phyloP scores from a whole-genome alignment of 768 basidiomycete species.

The Phaeotremella skinneri region DNA sequence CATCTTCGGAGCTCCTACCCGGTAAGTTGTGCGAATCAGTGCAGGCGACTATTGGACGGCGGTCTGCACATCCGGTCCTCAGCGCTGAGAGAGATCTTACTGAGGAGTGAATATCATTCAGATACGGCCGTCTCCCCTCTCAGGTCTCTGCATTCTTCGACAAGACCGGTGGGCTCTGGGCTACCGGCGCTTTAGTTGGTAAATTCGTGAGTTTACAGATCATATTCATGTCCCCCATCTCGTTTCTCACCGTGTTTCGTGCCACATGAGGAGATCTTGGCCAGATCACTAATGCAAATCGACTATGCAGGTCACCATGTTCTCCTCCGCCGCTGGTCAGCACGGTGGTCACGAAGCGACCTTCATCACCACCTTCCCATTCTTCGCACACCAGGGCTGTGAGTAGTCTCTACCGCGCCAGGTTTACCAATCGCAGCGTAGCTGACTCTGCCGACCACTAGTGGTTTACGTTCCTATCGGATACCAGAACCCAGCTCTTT shows the following conservation, averaged over 20 bases:
- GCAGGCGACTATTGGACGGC: too few relatives aligned
- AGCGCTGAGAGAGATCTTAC: not conserved
- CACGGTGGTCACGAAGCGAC: slow-evolving; percentile 73
- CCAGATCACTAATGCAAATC: not conserved
- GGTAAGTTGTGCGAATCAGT: slow-evolving; percentile 19
- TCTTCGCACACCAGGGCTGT: slow-evolving; percentile 62
- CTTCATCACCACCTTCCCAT: slow-evolving; percentile 58
- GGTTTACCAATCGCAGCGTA: slow-evolving; percentile 21
- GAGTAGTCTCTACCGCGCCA: slow-evolving; percentile 5
- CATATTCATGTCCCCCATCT: not conserved
- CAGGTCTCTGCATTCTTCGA: slow-evolving; percentile 59
- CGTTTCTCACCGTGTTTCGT: not conserved
- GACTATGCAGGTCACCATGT: slow-evolving; percentile 63
- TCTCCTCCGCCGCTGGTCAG: slow-evolving; percentile 67
- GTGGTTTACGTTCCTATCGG: slow-evolving; percentile 60
- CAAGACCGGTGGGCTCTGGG: slow-evolving; percentile 59
- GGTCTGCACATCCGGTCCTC: too few relatives aligned
- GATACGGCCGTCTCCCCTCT: slow-evolving; percentile 53
- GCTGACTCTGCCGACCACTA: slow-evolving; percentile 4
- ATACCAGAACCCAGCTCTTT: slow-evolving; percentile 51
- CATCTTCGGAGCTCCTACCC: slow-evolving; percentile 61
- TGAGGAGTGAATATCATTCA: slow-evolving; percentile 27
- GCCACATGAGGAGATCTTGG: not conserved
- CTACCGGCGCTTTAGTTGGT: slow-evolving; percentile 60
- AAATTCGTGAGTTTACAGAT: slow-evolving; percentile 55